Base-by-base conservation (phyloP, 257 asterid species). In the Jacaranda mimosifolia region DNA sequence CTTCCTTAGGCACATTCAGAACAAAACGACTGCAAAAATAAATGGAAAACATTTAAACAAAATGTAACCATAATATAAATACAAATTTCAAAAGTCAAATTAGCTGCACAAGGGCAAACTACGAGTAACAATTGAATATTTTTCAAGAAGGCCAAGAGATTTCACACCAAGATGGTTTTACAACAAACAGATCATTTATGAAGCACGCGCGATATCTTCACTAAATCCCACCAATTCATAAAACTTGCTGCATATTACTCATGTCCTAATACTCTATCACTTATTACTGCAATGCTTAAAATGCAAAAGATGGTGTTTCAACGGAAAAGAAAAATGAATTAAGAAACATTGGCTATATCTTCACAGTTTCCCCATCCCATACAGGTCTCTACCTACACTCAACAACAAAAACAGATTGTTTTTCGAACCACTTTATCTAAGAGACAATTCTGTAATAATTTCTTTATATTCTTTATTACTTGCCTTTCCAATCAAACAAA, bases 1-100 rank as follows among this genome's bases (percentile, higher is more conserved):
- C 99, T 89, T 96, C 99, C 88, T 93, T 91, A 13, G 99, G 99
- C 80, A 93, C 97, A 65, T 96, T 93, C 82, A 96, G 89, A 78
- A 96, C 98, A 82, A 96, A 96, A 70, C 99, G 99, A 73, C 99
- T 95, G 94, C 92, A 81, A 52, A 72, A 76, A 18, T 63, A 73
- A 68, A 5, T 12, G 35, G 57, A 51, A 62, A 57, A 55, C 53
- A 67, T 65, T 21, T 55, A 70, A 40, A 18, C 72, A 63, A 15
- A 36, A 65, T 21, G 39, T 40, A 73, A 48, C 51, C 32, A n/a
- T n/a, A 64, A 48, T 9, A 13, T 62, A 71, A 48, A 18, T 43
- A 57, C 68, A 15, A 72, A 48, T 81, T 62, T 49, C 35, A 39
- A 56, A 72, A 15, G 38, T 65, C 45, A 17, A 15, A 66, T 9